Evolutionary conservation across 2,329 filamentous ascomycete species (phyloP).

Genomic region (Torrubiella hemipterigena): DNA sequence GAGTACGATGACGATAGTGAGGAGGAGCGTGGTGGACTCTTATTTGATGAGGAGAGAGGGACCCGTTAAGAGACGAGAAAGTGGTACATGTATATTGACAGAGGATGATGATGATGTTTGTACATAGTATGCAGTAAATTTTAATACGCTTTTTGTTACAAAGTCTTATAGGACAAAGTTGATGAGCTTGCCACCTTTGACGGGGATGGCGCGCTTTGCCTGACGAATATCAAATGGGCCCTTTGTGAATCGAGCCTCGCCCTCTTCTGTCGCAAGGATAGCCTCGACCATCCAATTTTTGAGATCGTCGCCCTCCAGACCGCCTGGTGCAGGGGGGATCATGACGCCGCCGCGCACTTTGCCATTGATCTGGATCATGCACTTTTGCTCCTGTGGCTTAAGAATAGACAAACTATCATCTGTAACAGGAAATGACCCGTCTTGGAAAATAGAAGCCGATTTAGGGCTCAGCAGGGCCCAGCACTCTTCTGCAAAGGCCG

Average conservation of each 20-base stretch:
- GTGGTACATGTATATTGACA: constrained; percentile 1
- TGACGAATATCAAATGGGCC: constrained; percentile 31
- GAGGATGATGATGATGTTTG: constrained; percentile 2
- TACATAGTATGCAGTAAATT: constrained; percentile 6
- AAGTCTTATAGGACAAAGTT: constrained; percentile 53
- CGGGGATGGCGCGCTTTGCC: constrained; percentile 55
- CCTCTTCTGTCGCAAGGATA: constrained; percentile 50
- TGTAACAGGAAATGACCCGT: constrained; percentile 41
- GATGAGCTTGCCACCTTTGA: constrained; percentile 54
- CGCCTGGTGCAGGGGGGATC: constrained; percentile 39
- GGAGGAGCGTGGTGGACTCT: constrained; percentile 14
- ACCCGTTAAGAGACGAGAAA: constrained; percentile 5
- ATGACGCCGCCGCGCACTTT: constrained; percentile 58
- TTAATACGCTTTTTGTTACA: constrained; percentile 3
- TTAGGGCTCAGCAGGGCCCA: constrained; percentile 48
- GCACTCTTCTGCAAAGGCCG: constrained; percentile 70
- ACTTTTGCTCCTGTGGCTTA: constrained; percentile 36
- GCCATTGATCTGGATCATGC: constrained; percentile 71
- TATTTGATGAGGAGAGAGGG: constrained; percentile 16
- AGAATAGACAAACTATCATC: constrained; percentile 40
- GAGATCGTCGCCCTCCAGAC: constrained; percentile 30
- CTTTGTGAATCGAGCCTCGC: constrained; percentile 40
- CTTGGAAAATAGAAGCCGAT: constrained; percentile 27
- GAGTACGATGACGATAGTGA: constrained; percentile 5
- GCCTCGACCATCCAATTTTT: constrained; percentile 48